phyloP scores from a whole-genome alignment of 192 early-diverging fungal genomes.

The Backusella luteola region DNA sequence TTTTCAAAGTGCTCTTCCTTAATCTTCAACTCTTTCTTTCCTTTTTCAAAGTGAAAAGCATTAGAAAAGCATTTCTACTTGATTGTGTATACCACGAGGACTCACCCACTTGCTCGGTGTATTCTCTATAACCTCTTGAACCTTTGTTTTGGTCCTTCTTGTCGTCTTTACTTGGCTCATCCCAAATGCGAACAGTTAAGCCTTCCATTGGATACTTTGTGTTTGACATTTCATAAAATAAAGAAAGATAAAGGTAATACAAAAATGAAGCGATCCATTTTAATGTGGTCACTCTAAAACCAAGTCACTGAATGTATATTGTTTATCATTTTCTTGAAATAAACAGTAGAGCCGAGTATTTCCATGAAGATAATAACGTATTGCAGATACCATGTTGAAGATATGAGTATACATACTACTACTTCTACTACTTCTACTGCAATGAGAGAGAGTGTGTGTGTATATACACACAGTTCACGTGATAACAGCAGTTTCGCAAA shows the following conservation, averaged over 20 bases:
- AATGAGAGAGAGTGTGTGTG: too few relatives aligned
- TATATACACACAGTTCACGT: too few relatives aligned
- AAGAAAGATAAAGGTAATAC: not conserved
- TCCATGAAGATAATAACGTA: too few relatives aligned
- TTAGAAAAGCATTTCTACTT: not conserved
- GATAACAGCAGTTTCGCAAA: too few relatives aligned
- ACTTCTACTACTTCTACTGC: too few relatives aligned
- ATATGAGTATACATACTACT: too few relatives aligned
- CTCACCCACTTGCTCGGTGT: slow-evolving; percentile 6
- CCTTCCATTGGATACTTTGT: slow-evolving; percentile 9
- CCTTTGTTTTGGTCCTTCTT: slow-evolving; percentile 1
- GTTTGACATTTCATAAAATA: not conserved
- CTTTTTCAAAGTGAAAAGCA: not conserved
- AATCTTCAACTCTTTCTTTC: not conserved
- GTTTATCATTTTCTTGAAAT: too few relatives aligned
- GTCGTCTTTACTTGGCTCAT: not conserved
- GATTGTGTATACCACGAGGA: not conserved
- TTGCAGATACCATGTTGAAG: too few relatives aligned
- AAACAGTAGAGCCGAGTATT: too few relatives aligned
- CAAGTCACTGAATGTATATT: not conserved
- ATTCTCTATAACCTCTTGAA: slow-evolving; percentile 8
- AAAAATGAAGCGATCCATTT: not conserved
- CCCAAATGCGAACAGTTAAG: slow-evolving; percentile 12
- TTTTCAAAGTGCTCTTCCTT: slow-evolving; percentile 1
- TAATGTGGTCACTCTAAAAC: not conserved